Evolutionary conservation across 2,329 filamentous ascomycete genomes (phyloP).

Genomic region (Alternaria metachromatica): DNA sequence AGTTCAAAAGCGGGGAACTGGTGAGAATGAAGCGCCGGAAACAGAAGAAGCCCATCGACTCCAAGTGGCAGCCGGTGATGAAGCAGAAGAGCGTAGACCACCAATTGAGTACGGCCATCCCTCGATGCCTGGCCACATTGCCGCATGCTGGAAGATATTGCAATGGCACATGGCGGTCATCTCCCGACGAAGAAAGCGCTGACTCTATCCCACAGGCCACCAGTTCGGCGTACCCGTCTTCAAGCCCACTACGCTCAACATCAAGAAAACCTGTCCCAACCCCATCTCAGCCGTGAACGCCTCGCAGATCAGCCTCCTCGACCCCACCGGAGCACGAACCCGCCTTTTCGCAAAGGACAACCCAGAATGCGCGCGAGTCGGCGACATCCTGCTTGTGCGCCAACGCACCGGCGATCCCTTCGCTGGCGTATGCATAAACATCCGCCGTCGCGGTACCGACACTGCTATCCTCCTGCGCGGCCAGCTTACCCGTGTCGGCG

Average conservation of each 20-base stretch:
- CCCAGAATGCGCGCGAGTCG: constrained; percentile 78
- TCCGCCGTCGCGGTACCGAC: constrained; percentile 84
- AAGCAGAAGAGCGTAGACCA: constrained; percentile 17
- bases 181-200: not conserved
- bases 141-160: not conserved
- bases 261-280: constrained; percentile 65
- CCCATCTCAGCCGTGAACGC: constrained; percentile 72
- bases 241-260: constrained; percentile 61
- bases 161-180: not conserved
- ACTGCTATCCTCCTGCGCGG: constrained; percentile 87
- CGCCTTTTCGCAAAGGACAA: constrained; percentile 81
- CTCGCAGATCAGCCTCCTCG: constrained; percentile 75
- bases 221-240: constrained; percentile 57
- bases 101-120: constrained; percentile 14
- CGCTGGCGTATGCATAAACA: constrained; percentile 84
- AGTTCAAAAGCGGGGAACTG: not conserved
- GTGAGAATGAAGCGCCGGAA: constrained; percentile 1
- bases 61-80: constrained; percentile 21
- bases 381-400: constrained; percentile 90
- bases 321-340: constrained; percentile 82
- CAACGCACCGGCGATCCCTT: constrained; percentile 88
- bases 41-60: constrained; percentile 14
- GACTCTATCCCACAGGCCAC: constrained; percentile 17
- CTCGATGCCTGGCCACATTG: not conserved
- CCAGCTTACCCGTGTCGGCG: constrained; percentile 82